Conservation (phyloP, 805 yeast genomes). For the Ogataea zsoltii region DNA sequence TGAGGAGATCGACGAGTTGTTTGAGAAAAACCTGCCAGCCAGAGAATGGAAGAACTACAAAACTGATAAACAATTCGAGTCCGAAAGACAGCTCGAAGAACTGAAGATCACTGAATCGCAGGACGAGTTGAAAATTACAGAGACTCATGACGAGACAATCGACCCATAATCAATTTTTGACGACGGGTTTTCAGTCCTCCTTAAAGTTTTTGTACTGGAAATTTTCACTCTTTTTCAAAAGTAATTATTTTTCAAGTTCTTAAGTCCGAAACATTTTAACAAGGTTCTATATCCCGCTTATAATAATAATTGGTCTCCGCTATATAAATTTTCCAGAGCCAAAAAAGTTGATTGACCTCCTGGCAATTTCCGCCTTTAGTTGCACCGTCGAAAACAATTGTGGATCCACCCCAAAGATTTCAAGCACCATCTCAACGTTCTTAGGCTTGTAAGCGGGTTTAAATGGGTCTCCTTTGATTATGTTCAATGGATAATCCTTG, state of each 20-base stretch:
- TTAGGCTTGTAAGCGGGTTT: background rate
- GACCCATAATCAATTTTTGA: no score
- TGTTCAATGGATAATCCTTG: background rate
- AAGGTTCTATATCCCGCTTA: no score
- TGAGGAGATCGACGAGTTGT: constrained; percentile 60
- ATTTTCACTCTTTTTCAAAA: no score
- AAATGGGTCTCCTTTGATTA: background rate
- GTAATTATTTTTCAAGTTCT: no score
- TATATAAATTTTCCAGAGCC: background rate
- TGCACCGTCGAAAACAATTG: background rate
- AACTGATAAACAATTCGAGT: constrained; percentile 1
- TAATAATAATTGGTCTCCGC: no score
- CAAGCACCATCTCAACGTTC: background rate
- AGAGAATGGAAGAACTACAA: constrained; percentile 32
- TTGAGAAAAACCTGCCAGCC: constrained; percentile 36
- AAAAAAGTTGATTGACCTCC: background rate
- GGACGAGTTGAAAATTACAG: no score
- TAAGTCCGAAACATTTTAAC: no score
- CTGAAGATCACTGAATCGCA: background rate
- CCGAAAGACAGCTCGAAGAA: background rate
- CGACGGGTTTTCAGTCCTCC: no score
- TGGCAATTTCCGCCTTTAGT: background rate
- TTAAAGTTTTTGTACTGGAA: no score
- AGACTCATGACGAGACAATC: no score
- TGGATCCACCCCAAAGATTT: background rate